Evolutionary conservation across 768 basidiomycete species (phyloP), one percentile per base, ranked within the genome.

Genomic region (Boletus insuetus): DNA sequence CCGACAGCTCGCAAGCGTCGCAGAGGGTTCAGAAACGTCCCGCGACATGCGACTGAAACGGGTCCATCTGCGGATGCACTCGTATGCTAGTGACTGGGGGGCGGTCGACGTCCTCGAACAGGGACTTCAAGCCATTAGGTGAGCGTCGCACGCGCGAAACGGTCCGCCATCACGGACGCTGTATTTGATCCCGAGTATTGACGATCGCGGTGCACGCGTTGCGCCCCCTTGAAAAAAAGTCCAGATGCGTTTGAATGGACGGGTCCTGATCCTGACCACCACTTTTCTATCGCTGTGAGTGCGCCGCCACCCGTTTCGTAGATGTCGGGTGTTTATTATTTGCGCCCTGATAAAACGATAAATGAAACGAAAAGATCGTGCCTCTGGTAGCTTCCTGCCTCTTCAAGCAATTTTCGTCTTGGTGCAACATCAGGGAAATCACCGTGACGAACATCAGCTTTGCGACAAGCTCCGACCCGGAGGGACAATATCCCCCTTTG

Each of bases 241-340:
- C 82, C 81, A 34, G 69, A 67, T 43, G 64, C 58, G 20, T 84
- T 84, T 59, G 69, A 69, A 20, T 85, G 85, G 85, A 78, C 72
- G n/a, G 80, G 82, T 4, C 82, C 81, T 5, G 82, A 83, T 60
- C 82, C 83, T 24, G 78, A 77, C 13, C 82, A 85, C 54, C 80
- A 85, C 59, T 82, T 84, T 60, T 83, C 83, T 1, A 81, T 73
- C n/a, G 82, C 83, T 31, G 84, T 84, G 61, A 59, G 80, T 74
- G 29, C 31, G 29, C 32, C 32, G 10, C 29, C 7, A 9, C 44
- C 22, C 24, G 42, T 39, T n/a, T 39, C 19, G 41, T 10, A 16
- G 37, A 26, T 34, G 11, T 46, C 26, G 16, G n/a, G 14, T 16
- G 41, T 53, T 62, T 42, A 42, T 39, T 13, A n/a, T 38, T n/a